These are phyloP conservation scores for Vaccinium darrowii DNA, from an alignment of 148 eudicot species.

Conservation along the genomic window DNA sequence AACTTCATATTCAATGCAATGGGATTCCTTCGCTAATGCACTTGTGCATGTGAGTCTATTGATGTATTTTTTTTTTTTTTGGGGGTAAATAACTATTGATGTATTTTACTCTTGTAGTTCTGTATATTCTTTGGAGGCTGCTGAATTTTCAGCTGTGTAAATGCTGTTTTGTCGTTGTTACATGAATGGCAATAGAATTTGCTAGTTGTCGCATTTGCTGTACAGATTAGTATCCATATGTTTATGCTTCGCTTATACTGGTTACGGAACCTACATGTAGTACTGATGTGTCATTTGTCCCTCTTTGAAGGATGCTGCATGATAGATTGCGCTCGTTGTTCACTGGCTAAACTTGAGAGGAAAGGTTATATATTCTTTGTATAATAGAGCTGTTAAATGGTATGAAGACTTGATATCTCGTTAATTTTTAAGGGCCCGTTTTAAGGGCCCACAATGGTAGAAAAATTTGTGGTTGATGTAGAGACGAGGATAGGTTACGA, in stretches of 20 bases:
- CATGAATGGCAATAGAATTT: background rate
- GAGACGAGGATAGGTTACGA: background rate
- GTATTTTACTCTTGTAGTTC: conserved; percentile 10
- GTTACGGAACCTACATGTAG: background rate
- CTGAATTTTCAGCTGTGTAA: conserved; percentile 10
- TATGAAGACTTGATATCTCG: background rate
- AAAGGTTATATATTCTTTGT: background rate
- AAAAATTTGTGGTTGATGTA: background rate
- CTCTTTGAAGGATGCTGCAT: background rate
- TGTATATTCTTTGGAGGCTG: background rate
- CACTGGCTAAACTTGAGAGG: background rate
- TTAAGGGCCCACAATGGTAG: no score
- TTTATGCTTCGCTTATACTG: background rate
- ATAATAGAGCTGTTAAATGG: background rate
- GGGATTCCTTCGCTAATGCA: conserved; percentile 20
- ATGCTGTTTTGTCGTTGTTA: background rate
- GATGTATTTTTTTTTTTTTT: no score
- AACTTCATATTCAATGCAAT: background rate
- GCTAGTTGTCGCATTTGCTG: background rate
- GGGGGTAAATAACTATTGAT: no score
- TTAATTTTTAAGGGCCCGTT: background rate
- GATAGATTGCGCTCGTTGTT: background rate
- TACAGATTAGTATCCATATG: background rate
- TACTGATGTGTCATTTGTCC: background rate
- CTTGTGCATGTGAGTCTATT: conserved; percentile 46